phyloP scores from a whole-genome alignment of 164 flowering plant species.

The Vitis vinifera region DNA sequence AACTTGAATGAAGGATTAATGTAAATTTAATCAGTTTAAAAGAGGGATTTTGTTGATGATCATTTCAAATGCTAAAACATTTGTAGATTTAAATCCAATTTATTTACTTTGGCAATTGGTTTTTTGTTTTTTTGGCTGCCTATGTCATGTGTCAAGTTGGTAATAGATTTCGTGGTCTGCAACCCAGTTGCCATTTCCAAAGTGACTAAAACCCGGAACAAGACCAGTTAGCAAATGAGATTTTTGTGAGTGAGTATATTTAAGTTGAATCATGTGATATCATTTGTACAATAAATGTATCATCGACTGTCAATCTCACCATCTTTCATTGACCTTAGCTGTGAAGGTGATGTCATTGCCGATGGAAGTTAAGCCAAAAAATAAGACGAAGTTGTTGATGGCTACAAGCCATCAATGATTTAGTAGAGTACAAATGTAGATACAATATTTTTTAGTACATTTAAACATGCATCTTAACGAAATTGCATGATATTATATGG shows the following conservation, averaged over 20 bases:
- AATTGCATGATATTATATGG: not conserved
- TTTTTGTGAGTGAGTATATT: not conserved
- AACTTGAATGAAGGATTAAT: too few species aligned
- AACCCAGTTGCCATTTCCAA: constrained; percentile 3
- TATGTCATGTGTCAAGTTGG: not conserved
- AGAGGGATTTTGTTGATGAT: too few species aligned
- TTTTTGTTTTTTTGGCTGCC: too few species aligned
- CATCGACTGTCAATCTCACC: constrained; percentile 11
- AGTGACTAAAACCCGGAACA: too few species aligned
- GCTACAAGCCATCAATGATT: constrained; percentile 23
- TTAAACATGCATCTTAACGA: not conserved
- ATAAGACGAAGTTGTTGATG: constrained; percentile 26
- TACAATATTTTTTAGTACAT: not conserved
- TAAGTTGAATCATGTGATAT: not conserved
- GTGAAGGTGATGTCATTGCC: constrained; percentile 27
- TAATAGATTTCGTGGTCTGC: constrained; percentile 8
- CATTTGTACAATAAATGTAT: not conserved
- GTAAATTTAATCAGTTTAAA: too few species aligned
- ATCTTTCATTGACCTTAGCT: constrained; percentile 26
- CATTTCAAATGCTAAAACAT: too few species aligned
- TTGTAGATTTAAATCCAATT: too few species aligned
- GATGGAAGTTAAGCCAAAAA: constrained; percentile 24
- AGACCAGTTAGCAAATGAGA: constrained; percentile 4
- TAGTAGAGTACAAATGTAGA: constrained; percentile 8
- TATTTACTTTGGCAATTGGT: too few species aligned